Conservation (phyloP, 2,329 filamentous ascomycete genomes). For the Scedosporium apiospermum region DNA sequence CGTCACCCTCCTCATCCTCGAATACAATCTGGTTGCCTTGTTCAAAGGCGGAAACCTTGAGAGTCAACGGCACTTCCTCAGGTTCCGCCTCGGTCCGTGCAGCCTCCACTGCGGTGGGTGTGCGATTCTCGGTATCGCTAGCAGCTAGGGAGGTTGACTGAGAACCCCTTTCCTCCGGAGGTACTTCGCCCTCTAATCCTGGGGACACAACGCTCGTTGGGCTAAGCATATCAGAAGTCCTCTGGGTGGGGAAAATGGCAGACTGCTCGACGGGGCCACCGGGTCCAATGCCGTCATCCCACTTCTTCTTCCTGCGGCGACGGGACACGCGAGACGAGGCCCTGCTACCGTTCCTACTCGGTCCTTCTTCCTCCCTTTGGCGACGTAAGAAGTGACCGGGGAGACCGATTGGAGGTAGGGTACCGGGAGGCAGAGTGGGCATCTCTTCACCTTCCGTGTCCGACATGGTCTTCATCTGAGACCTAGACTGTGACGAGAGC, state of each 20-base stretch:
- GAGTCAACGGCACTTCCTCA: not conserved
- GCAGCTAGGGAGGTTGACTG: not conserved
- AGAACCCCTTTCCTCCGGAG: not conserved
- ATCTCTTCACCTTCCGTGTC: slow-evolving; percentile 62
- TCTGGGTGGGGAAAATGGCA: slow-evolving; percentile 63
- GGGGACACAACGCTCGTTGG: slow-evolving; percentile 4
- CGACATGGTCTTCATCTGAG: slow-evolving; percentile 77
- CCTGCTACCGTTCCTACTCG: slow-evolving; percentile 43
- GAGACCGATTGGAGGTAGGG: slow-evolving; percentile 60
- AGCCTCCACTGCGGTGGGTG: not conserved
- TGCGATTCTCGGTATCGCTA: not conserved
- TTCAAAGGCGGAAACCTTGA: slow-evolving; percentile 60
- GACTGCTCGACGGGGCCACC: slow-evolving; percentile 86
- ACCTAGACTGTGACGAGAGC: slow-evolving; percentile 59
- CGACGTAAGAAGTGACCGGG: slow-evolving; percentile 73
- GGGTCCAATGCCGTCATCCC: slow-evolving; percentile 62
- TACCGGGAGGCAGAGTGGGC: slow-evolving; percentile 56
- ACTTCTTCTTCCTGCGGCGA: slow-evolving; percentile 56
- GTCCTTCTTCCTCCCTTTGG: slow-evolving; percentile 65
- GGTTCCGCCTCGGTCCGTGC: not conserved
- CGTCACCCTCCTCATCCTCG: slow-evolving; percentile 81
- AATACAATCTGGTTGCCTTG: slow-evolving; percentile 73
- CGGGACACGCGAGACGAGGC: slow-evolving; percentile 50
- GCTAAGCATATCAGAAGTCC: not conserved
- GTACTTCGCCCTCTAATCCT: not conserved